These are phyloP conservation scores for Pleomassaria siparia DNA, from an alignment of 2,329 filamentous ascomycete species.

Conservation along the genomic window DNA sequence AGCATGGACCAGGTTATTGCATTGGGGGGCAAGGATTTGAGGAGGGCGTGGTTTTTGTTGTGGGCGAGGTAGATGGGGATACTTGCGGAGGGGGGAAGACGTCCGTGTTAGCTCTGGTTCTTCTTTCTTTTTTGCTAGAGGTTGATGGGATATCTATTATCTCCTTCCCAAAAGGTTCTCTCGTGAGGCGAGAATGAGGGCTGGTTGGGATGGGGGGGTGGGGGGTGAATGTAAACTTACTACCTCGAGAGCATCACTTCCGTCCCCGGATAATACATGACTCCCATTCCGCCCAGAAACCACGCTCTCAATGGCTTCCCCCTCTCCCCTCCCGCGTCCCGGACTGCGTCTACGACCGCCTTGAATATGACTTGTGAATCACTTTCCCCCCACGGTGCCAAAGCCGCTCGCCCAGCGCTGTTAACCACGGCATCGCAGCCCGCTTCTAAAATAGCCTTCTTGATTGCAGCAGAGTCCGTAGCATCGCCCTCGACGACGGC, in stretches of 20 bases:
- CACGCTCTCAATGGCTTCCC: slow-evolving; percentile 41
- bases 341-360: slow-evolving; percentile 37
- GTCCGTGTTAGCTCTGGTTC: too few relatives aligned
- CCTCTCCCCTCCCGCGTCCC: slow-evolving; percentile 37
- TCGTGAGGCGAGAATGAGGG: background rate
- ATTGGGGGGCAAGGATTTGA: slow-evolving; percentile 25
- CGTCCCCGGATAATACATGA: slow-evolving; percentile 42
- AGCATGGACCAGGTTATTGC: slow-evolving; percentile 42
- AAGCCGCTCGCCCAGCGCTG: slow-evolving; percentile 44
- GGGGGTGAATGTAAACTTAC: slow-evolving; percentile 21
- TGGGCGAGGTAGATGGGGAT: slow-evolving; percentile 42
- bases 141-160: background rate
- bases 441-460: slow-evolving; percentile 38
- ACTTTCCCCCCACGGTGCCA: slow-evolving; percentile 42
- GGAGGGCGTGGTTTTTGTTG: slow-evolving; percentile 31
- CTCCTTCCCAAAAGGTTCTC: slow-evolving; percentile 4
- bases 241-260: slow-evolving; percentile 29
- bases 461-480: slow-evolving; percentile 38
- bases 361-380: slow-evolving; percentile 41
- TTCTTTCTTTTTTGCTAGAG: slow-evolving; percentile 8
- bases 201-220: too few relatives aligned
- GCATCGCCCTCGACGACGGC: slow-evolving; percentile 44
- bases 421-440: slow-evolving; percentile 46
- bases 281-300: slow-evolving; percentile 41
- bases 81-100: too few relatives aligned